Evolutionary conservation across 2,329 filamentous ascomycete genomes (phyloP).

Genomic region (Ophiocordyceps camponoti-saundersi): DNA sequence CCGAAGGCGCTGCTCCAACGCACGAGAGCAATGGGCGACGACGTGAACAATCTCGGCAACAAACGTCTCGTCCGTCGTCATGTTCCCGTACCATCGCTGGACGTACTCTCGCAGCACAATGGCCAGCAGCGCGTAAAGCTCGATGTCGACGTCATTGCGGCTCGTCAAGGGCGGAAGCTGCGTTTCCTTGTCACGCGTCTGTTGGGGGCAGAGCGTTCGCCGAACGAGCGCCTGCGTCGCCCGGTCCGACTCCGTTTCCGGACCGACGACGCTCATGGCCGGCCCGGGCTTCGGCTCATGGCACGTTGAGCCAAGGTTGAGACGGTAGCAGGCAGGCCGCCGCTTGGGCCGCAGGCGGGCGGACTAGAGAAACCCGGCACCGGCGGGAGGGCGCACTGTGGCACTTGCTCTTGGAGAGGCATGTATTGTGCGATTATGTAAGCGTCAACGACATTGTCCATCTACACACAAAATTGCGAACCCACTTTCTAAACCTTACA

Average conservation of each 20-base stretch:
- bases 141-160: conserved; percentile 81
- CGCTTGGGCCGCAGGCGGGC: no score
- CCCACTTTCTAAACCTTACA: no score
- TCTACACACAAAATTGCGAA: no score
- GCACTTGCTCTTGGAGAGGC: no score
- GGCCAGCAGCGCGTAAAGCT: conserved; percentile 83
- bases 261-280: conserved; percentile 3
- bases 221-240: conserved; percentile 71
- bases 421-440: no score
- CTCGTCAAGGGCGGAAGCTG: conserved; percentile 82
- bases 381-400: background rate
- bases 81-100: conserved; percentile 80
- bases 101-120: conserved; percentile 84
- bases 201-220: conserved; percentile 65
- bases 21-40: conserved; percentile 80
- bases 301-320: no score
- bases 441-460: background rate
- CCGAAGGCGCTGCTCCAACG: conserved; percentile 70
- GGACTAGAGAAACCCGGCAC: no score
- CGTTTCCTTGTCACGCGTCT: conserved; percentile 48
- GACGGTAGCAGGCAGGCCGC: no score
- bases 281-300: no score
- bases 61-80: conserved; percentile 80
- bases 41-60: conserved; percentile 77
- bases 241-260: conserved; percentile 52